phyloP scores from a whole-genome alignment of 768 basidiomycete genomes.

The Boletus sensibilis region DNA sequence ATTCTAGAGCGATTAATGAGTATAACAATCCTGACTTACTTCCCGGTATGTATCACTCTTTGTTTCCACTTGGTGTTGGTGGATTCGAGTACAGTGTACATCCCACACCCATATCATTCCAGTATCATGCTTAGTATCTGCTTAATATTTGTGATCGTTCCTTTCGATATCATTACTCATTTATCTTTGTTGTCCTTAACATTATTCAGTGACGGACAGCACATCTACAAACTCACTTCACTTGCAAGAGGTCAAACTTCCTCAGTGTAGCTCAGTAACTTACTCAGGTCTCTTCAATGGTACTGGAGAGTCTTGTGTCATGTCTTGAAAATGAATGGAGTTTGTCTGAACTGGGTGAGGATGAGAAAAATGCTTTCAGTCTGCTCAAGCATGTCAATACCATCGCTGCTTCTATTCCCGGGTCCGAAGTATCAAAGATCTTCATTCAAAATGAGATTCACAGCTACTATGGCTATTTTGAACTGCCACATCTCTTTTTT shows the following conservation, averaged over 20 bases:
- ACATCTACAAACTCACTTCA: not conserved
- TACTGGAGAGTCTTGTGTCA: too few species aligned
- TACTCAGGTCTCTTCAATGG: too few species aligned
- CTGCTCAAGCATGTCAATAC: conserved; percentile 30
- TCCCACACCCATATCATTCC: not conserved
- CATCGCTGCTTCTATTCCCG: conserved; percentile 31
- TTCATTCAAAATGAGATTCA: conserved; percentile 22
- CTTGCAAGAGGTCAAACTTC: not conserved
- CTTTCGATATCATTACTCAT: not conserved
- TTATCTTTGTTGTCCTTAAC: not conserved
- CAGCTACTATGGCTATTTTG: conserved; percentile 30
- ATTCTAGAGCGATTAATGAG: too few species aligned
- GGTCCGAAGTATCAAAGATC: conserved; percentile 31
- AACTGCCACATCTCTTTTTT: conserved; percentile 27
- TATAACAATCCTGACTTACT: too few species aligned
- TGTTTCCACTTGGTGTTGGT: too few species aligned
- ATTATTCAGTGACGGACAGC: not conserved
- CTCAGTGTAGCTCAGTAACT: not conserved
- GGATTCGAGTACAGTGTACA: conserved; percentile 21
- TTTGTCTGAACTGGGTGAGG: not conserved
- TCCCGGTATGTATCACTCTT: too few species aligned
- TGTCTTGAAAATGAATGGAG: not conserved
- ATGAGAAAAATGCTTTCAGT: conserved; percentile 12
- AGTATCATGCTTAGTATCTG: not conserved
- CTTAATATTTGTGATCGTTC: not conserved